Evolutionary conservation across 352 stramenopile species (phyloP).

Genomic region (Phytophthora pluvialis): DNA sequence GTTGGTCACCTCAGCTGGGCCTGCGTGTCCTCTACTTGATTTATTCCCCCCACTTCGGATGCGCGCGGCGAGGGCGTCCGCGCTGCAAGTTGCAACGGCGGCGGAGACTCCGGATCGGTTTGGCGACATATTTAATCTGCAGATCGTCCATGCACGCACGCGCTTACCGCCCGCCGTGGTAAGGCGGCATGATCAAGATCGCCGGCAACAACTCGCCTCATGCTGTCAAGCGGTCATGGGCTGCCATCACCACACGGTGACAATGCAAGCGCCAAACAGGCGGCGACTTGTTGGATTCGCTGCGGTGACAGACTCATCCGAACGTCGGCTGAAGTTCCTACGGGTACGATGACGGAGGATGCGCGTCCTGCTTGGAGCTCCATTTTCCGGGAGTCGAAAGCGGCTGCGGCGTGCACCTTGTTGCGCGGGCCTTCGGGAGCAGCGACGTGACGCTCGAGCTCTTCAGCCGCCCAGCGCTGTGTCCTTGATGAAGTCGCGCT

Average conservation of each 20-base stretch:
- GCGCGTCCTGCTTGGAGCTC: conserved; percentile 5
- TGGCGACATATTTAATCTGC: conserved; percentile 21
- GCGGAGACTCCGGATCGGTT: too few relatives aligned
- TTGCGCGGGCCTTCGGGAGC: too few relatives aligned
- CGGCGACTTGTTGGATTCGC: too few relatives aligned
- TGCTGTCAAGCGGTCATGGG: too few relatives aligned
- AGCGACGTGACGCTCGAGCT: too few relatives aligned
- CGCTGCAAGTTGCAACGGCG: too few relatives aligned
- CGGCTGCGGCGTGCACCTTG: background rate
- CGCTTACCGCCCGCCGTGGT: conserved; percentile 21
- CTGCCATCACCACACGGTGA: too few relatives aligned
- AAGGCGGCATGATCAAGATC: conserved; percentile 17
- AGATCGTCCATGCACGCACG: conserved; percentile 27
- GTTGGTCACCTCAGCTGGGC: conserved; percentile 18
- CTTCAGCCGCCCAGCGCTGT: too few relatives aligned
- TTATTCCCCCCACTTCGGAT: conserved; percentile 34
- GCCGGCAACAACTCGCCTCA: conserved; percentile 19
- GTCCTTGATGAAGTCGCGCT: too few relatives aligned
- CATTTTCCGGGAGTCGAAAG: background rate
- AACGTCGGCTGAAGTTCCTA: conserved; percentile 20
- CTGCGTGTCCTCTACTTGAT: conserved; percentile 32
- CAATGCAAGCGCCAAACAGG: too few relatives aligned
- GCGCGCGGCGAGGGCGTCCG: too few relatives aligned
- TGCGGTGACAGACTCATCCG: background rate
- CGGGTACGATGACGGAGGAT: conserved; percentile 20